Percentiles rank a stretch among this genome's conserved stretches.
phyloP scores from a whole-genome alignment of 768 basidiomycete genomes.

The Auricularia cornea region DNA sequence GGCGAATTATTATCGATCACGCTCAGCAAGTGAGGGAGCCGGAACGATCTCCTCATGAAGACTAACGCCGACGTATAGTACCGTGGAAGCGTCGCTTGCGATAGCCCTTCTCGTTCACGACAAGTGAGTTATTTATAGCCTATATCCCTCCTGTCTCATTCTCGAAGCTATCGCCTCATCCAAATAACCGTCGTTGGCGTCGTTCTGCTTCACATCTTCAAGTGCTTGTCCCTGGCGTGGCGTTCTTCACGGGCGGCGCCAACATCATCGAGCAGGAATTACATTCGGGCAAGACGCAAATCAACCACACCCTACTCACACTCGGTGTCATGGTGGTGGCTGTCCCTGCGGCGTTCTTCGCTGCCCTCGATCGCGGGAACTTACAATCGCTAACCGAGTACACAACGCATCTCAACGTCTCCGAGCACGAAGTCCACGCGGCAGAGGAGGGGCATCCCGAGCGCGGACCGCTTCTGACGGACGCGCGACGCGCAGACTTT shows the following conservation, averaged over 20 bases:
- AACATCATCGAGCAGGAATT: constrained; percentile 57
- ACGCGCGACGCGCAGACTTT: constrained; percentile 38
- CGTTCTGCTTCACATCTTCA: constrained; percentile 59
- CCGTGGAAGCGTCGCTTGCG: constrained; percentile 64
- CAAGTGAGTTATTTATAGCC: background rate
- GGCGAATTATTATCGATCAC: background rate
- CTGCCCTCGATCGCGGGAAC: background rate
- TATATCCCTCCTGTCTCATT: too few species aligned
- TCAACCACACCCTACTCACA: constrained; percentile 64
- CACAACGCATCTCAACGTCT: constrained; percentile 46
- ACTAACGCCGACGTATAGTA: constrained; percentile 40
- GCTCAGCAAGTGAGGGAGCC: constrained; percentile 14
- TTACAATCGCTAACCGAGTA: constrained; percentile 15
- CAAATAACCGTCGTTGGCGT: constrained; percentile 37
- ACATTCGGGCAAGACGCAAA: constrained; percentile 49
- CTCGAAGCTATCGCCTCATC: background rate
- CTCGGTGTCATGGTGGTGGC: constrained; percentile 43
- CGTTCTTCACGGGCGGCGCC: constrained; percentile 65
- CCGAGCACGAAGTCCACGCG: constrained; percentile 24
- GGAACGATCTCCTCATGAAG: constrained; percentile 44
- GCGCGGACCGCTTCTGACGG: constrained; percentile 27
- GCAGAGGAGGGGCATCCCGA: constrained; percentile 3
- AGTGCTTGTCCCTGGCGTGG: constrained; percentile 60
- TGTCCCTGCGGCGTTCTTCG: background rate
- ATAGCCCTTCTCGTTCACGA: constrained; percentile 59